Base-by-base conservation (phyloP, 2,329 filamentous ascomycete genomes). In the Phyllosticta capitalensis region DNA sequence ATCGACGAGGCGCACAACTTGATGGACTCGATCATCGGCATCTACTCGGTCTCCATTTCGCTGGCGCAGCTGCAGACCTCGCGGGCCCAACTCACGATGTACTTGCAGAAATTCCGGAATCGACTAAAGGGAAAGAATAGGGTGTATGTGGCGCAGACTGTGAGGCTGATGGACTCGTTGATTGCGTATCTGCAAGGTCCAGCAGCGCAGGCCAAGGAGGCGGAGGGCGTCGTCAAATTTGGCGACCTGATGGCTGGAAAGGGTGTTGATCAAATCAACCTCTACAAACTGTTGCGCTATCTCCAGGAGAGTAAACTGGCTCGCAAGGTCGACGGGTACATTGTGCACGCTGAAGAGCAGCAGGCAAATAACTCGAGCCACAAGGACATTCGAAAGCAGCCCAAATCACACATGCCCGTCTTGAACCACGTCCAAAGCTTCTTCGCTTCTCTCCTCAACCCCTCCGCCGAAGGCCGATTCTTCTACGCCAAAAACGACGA, bases 1-100 rank as follows among this genome's bases (percentile, higher is more conserved):
- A 89, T 99, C 54, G 94, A 99, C 65, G 94, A 99, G 76, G 94
- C 94, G 0, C 94, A 99, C 71, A 99, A 99, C 68, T 83, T 99
- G 56, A 96, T 96, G 87, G 92, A 96, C 71, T 91, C 92, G 0
- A 90, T 99, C 52, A 83, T 90, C 17, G 87, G 86, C 52, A 94
- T 96, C 33, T 86, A 96, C 70, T 92, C 92, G 0, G 84, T 90
- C 0, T 84, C 88, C 38, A 81, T 97, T 20, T 83, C 83, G 2
- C 76, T 95, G 3, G 76, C 77, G 24, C 91, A 96, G 63, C 76
- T 97, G 19, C 83, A 83, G 55, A 81, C 82, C 61, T 89, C 88
- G 2, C 82, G 89, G 57, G 80, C 81, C 54, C 91, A 95, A 74
- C 78, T 99, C 1, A 87, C 86, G 0, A 78, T 85, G 0, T 99